Base-by-base conservation (phyloP, 768 basidiomycete genomes). In the Thelephora aurantiotincta region DNA sequence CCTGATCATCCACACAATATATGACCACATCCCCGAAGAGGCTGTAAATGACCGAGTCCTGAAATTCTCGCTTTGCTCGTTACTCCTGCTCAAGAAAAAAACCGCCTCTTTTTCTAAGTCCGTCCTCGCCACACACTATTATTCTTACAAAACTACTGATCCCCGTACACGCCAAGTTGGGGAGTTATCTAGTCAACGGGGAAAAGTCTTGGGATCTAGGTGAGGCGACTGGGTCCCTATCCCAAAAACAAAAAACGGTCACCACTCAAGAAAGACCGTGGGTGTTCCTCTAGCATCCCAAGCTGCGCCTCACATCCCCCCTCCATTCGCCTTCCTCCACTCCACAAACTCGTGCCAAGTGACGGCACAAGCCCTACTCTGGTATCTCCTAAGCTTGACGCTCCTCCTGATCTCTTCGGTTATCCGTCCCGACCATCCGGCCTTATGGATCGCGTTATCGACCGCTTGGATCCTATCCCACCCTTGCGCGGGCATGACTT, bases 401-500 rank as follows among this genome's bases (percentile, higher is more conserved):
- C 77, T 79, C 54, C 84, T 70, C 43, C 89, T 71, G 44, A 90
- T 63, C 55, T 85, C 85, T 60, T 94, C 91, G 0, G 80, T 85
- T 56, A 93, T 85, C 44, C 63, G 63, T 1, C 87, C 89, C 48
- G 62, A 74, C 83, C 84, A 98, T 2, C 92, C 96, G 3, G 93
- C 88, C 65, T 99, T 99, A 52, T 78, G 75, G 53, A 98, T 90
- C 23, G 92, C 90, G 55, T 82, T 90, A 55, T 93, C 82, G 35
- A 99, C 66, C 6, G 94, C 82, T 62, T 96, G 86, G 49, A 82
- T 68, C 72, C 84, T 85, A 51, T 80, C 77, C 96, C 96, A 99
- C 6, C 89, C 92, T 63, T 98, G 94, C 34, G 90, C 88, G 0
- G 82, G 75, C 37, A 88, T 83, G 50, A 99, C 85, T 47, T 97